Conservation (phyloP, 345 rosid species). For the Cardamine occulta region DNA sequence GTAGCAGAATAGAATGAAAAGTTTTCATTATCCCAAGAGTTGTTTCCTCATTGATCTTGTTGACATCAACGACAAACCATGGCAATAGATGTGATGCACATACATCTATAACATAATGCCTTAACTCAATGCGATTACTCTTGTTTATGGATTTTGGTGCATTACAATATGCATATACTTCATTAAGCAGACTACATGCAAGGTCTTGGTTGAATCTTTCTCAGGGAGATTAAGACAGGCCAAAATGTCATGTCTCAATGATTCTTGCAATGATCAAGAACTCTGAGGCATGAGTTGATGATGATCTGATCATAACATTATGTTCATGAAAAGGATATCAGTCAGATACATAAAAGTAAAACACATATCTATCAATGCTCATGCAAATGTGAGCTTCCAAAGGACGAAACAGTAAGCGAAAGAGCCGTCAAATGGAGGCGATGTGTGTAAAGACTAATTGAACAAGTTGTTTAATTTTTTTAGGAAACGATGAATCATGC, state of each 20-base stretch:
- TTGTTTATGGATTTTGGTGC: conserved; percentile 43
- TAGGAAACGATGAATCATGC: conserved; percentile 10
- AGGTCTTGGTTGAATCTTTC: conserved; percentile 59
- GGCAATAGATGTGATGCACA: conserved; percentile 71
- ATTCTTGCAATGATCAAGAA: conserved; percentile 72
- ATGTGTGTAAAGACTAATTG: not conserved
- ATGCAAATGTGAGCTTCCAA: conserved; percentile 1
- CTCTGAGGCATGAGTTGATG: conserved; percentile 71
- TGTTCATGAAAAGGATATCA: conserved; percentile 42
- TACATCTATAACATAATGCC: conserved; percentile 53
- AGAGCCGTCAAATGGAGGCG: not conserved
- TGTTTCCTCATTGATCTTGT: conserved; percentile 68
- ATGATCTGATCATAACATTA: conserved; percentile 70
- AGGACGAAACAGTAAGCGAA: not conserved
- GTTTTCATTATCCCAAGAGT: conserved; percentile 68
- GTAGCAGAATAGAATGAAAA: conserved; percentile 65
- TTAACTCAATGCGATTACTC: conserved; percentile 45
- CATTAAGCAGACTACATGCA: conserved; percentile 68
- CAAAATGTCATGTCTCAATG: conserved; percentile 67
- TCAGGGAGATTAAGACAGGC: conserved; percentile 60
- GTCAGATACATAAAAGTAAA: conserved; percentile 2
- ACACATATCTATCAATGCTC: not conserved
- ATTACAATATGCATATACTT: conserved; percentile 59
- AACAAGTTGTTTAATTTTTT: not conserved
- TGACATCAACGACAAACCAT: conserved; percentile 59